Evolutionary conservation across 129 eudicot species (phyloP), one percentile per base, ranked within the genome.

Genomic region (Lonicera japonica): DNA sequence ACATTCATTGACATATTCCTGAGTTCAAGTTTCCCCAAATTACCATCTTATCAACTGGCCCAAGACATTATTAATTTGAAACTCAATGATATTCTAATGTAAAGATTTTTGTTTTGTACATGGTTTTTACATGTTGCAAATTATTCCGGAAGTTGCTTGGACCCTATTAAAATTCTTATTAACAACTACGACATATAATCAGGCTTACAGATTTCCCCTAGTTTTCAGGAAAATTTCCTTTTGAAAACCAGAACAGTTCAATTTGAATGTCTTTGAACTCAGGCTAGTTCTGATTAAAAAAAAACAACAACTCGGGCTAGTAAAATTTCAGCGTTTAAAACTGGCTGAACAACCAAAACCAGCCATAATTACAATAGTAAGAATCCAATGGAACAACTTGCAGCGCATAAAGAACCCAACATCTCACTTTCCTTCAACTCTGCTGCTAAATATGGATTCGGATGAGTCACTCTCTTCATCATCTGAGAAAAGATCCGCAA

Each of bases 401-500:
- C 19, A 25, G n/a, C 5, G 20, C 8, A 21, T 46, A 60, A 21
- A 4, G 36, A 34, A 55, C 11, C 34, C 15, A 20, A 9, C 4
- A 2, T 1, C 39, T 15, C 24, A 11, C 19, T 1, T 19, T 64
- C 65, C 57, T 34, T 66, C 77, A 55, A 78, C 64, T 59, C 60
- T 74, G 55, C 79, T 69, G 22, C 66, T 78, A 41, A 79, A 20
- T 70, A 40, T 48, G 59, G 51, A 29, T 0, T 40, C 58, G n/a
- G 62, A 38, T 14, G 51, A 21, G 50, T 12, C 24, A 24, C 55
- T 19, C 24, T 71, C 87, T 36, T 80, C 95, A 0, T 10, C 70
- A 53, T 82, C 89, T 0, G 88, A 83, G 56, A 89, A 63, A 48
- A 89, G 69, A 24, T 83, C 88, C 52, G 80, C 68, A 9, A 81